Evolutionary conservation across 371 early-diverging fungal genomes (phyloP).

Genomic region (Actinomortierella wolfii): DNA sequence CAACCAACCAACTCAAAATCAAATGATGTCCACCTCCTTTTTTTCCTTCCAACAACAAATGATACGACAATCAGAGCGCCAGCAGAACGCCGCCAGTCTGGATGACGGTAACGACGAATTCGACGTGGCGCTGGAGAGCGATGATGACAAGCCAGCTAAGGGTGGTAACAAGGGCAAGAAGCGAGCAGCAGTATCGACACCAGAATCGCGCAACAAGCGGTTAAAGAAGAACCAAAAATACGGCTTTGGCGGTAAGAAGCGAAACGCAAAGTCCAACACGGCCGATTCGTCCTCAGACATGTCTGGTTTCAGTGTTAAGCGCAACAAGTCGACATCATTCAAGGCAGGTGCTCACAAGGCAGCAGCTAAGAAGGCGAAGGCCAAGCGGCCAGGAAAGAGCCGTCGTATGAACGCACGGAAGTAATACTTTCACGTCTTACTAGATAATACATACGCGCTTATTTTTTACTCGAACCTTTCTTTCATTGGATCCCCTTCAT

Average conservation of each 20-base stretch:
- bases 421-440: too few species aligned
- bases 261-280: slow-evolving; percentile 80
- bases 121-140: slow-evolving; percentile 80
- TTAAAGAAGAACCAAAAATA: slow-evolving; percentile 64
- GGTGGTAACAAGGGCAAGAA: slow-evolving; percentile 30
- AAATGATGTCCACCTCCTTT: too few species aligned
- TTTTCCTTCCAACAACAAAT: slow-evolving; percentile 1
- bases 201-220: slow-evolving; percentile 47
- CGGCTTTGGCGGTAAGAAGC: slow-evolving; percentile 90
- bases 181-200: slow-evolving; percentile 41
- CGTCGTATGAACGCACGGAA: slow-evolving; percentile 36
- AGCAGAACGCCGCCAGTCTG: slow-evolving; percentile 54
- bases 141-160: slow-evolving; percentile 48
- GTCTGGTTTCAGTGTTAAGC: slow-evolving; percentile 65
- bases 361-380: slow-evolving; percentile 2
- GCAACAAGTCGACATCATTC: slow-evolving; percentile 58
- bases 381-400: slow-evolving; percentile 43
- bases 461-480: too few species aligned
- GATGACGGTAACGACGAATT: slow-evolving; percentile 76
- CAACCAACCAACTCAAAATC: too few species aligned
- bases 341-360: slow-evolving; percentile 42
- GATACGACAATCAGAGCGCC: slow-evolving; percentile 53
- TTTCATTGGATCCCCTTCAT: too few species aligned
- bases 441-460: too few species aligned
- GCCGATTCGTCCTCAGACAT: slow-evolving; percentile 77